phyloP scores from a whole-genome alignment of 163 green algal species.

The Chlorella variabilis region DNA sequence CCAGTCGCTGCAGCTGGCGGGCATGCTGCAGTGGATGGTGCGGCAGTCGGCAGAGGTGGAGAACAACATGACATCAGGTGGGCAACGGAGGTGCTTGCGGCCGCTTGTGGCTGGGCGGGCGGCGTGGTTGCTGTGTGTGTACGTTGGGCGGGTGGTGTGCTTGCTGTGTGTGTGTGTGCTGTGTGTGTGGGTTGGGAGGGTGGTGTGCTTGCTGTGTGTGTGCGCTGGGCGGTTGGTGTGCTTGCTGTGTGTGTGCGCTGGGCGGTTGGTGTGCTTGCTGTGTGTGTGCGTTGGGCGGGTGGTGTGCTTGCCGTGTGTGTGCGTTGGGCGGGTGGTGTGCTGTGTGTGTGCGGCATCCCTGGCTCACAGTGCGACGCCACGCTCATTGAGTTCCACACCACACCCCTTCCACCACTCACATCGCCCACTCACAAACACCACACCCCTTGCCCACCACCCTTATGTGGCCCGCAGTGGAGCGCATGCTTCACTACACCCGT shows the following conservation, averaged over 20 bases:
- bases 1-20: conserved; percentile 80
- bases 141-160: background rate
- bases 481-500: conserved; percentile 79
- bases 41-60: conserved; percentile 78
- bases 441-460: no score
- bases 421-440: no score
- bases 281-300: no score
- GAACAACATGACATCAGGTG: conserved; percentile 76
- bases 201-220: background rate
- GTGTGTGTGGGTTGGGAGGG: no score
- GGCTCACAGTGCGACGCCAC: no score
- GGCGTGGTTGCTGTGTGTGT: background rate
- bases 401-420: no score
- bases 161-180: background rate
- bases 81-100: no score
- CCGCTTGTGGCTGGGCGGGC: no score
- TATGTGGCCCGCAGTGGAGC: conserved; percentile 68
- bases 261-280: background rate
- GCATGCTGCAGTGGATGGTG: conserved; percentile 71
- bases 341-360: background rate
- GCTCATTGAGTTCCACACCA: no score
- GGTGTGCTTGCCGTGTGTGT: background rate
- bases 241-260: background rate
- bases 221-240: background rate
- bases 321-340: background rate